Base-by-base conservation (phyloP, 2,329 filamentous ascomycete species). In the Uncinocarpus reesii region DNA sequence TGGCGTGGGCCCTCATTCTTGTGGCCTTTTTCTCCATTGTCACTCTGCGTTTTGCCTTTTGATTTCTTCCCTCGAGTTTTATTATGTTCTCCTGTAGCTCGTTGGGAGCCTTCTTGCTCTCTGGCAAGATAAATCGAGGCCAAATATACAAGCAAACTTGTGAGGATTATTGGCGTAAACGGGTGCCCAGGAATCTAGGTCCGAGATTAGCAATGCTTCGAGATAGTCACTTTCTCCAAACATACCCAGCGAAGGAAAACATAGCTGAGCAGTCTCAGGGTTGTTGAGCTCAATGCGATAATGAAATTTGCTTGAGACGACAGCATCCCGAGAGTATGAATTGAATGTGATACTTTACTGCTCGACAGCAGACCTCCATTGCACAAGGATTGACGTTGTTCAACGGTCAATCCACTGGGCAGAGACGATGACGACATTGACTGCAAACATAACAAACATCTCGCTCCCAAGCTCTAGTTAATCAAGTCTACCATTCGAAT, bases 241-340 rank as follows among this genome's bases (percentile, higher is more conserved):
- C n/a, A n/a, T n/a, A 71, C 69, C 69, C 69, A 72, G 65, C 69
- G 62, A 16, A 72, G 58, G 53, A 71, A 71, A 28, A 65, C 48
- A 52, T 67, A 70, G 42, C 62, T 56, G 2, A 57, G 51, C 13
- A 70, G 32, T 36, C 69, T 61, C 42, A 68, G 54, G 28, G 62
- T 48, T 10, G 58, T 52, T 7, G 69, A 71, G 57, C 61, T 69
- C 24, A 58, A 56, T n/a, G 58, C 60, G 15, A 61, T 60, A 23
- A 59, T 55, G 38, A 60, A 52, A n/a, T 59, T 60, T 52, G n/a
- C n/a, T n/a, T 54, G 60, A 23, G 62, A 49, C 26, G 59, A 62
- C 34, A 53, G 57, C 65, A 69, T 69, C 18, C 32, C 50, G 13
- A 16, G 13, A 23, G 24, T 6, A 20, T 8, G n/a, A 40, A 28